phyloP scores from a whole-genome alignment of 768 basidiomycete genomes.

The Boletellus sp. region DNA sequence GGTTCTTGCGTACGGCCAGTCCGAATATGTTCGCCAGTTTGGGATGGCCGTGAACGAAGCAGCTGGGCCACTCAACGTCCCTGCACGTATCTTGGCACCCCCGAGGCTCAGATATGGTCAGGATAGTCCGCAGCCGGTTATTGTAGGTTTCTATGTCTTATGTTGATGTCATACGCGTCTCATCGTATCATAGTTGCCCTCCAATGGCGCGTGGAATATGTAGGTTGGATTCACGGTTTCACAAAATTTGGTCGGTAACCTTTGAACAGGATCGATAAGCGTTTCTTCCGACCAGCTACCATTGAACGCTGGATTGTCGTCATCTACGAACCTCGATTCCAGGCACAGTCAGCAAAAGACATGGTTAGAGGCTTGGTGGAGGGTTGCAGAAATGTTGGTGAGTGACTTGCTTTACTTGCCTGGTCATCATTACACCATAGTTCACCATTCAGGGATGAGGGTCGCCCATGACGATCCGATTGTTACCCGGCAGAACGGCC shows the following conservation, averaged over 20 bases:
- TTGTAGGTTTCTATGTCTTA: constrained; percentile 39
- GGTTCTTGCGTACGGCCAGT: constrained; percentile 68
- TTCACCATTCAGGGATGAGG: constrained; percentile 48
- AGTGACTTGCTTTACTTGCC: constrained; percentile 19
- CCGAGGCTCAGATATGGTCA: constrained; percentile 66
- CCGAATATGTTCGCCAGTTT: constrained; percentile 71
- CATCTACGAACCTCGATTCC: constrained; percentile 66
- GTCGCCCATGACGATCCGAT: constrained; percentile 45
- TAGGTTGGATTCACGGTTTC: constrained; percentile 23
- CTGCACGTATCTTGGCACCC: constrained; percentile 60
- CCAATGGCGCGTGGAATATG: constrained; percentile 81
- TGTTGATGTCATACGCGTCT: not conserved
- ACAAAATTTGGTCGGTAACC: not conserved
- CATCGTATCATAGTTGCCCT: constrained; percentile 43
- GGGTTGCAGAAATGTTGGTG: constrained; percentile 57
- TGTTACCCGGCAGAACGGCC: constrained; percentile 55
- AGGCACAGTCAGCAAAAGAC: constrained; percentile 42
- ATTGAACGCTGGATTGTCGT: constrained; percentile 63
- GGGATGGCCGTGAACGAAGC: constrained; percentile 58
- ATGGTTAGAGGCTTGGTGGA: constrained; percentile 52
- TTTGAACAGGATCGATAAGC: constrained; percentile 59
- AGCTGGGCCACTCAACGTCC: constrained; percentile 50
- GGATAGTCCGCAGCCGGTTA: constrained; percentile 50
- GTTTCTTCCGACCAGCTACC: constrained; percentile 53
- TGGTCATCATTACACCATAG: not conserved